These are phyloP conservation scores for Saccharomycopsis synnaedendra DNA, from an alignment of 805 yeast genomes.

Conservation along the genomic window DNA sequence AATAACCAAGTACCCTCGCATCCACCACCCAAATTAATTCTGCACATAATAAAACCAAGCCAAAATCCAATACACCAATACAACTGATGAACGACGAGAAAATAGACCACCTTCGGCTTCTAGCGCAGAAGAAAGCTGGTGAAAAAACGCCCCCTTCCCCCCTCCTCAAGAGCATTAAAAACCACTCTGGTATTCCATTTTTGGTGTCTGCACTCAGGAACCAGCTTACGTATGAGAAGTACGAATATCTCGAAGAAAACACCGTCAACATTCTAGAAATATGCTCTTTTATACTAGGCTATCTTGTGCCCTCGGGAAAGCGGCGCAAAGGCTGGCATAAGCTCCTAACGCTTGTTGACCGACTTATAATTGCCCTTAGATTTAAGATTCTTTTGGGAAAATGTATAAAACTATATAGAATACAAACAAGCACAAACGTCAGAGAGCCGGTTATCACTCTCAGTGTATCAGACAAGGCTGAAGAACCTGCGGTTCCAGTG, in stretches of 20 bases:
- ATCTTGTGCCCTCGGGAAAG: constrained; percentile 1
- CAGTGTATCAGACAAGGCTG: not conserved
- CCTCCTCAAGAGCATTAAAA: constrained; percentile 1
- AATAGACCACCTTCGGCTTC: constrained; percentile 6
- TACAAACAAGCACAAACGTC: not conserved
- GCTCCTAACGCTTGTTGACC: constrained; percentile 5
- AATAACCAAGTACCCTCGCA: too few species aligned
- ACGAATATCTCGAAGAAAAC: constrained; percentile 10
- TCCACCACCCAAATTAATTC: too few species aligned
- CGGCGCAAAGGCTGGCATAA: not conserved
- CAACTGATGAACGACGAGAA: constrained; percentile 9
- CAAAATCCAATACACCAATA: too few species aligned
- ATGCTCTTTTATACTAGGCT: constrained; percentile 7
- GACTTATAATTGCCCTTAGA: constrained; percentile 4
- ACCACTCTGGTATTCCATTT: constrained; percentile 13
- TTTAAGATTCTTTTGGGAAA: constrained; percentile 9
- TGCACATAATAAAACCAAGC: too few species aligned
- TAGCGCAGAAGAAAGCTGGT: not conserved
- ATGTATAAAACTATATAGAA: constrained; percentile 1
- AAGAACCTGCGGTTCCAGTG: not conserved
- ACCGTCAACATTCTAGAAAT: constrained; percentile 11
- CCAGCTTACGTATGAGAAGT: constrained; percentile 2
- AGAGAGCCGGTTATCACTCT: not conserved
- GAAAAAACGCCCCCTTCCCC: not conserved
- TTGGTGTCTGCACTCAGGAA: not conserved